Conservation (phyloP, 2,329 filamentous ascomycete genomes). For the Eurotiales sp. region DNA sequence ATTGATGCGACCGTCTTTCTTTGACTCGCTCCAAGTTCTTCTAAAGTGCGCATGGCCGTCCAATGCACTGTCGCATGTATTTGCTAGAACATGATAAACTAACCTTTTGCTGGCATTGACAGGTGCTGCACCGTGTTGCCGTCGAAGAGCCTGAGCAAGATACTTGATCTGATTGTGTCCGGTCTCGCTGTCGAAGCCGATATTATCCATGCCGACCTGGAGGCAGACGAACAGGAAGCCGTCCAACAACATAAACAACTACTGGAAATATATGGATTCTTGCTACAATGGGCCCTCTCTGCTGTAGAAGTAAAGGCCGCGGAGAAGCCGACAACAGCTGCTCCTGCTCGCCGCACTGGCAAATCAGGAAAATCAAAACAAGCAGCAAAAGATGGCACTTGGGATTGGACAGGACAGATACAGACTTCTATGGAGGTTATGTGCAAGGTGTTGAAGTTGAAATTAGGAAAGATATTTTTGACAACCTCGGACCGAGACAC, state of each 20-base stretch:
- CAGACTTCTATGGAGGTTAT: conserved; percentile 87
- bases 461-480: conserved; percentile 86
- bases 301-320: conserved; percentile 92
- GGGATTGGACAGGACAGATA: conserved; percentile 86
- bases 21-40: conserved; percentile 92
- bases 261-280: conserved; percentile 88
- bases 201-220: conserved; percentile 76
- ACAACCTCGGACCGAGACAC: conserved; percentile 96
- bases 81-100: conserved; percentile 53
- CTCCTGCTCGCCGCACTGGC: conserved; percentile 66
- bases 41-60: conserved; percentile 79
- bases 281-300: conserved; percentile 91
- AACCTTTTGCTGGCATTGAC: conserved; percentile 57
- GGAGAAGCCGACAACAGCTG: conserved; percentile 74
- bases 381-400: conserved; percentile 66
- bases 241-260: conserved; percentile 84
- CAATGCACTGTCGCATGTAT: conserved; percentile 21
- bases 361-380: conserved; percentile 70
- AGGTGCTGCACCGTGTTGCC: conserved; percentile 81
- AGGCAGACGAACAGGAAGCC: conserved; percentile 85
- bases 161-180: conserved; percentile 85
- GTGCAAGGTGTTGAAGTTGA: conserved; percentile 92
- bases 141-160: conserved; percentile 79
- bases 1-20: conserved; percentile 70
- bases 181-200: conserved; percentile 84